Evolutionary conservation across 495 filamentous ascomycete species (phyloP).

Genomic region (Neurospora sp.): DNA sequence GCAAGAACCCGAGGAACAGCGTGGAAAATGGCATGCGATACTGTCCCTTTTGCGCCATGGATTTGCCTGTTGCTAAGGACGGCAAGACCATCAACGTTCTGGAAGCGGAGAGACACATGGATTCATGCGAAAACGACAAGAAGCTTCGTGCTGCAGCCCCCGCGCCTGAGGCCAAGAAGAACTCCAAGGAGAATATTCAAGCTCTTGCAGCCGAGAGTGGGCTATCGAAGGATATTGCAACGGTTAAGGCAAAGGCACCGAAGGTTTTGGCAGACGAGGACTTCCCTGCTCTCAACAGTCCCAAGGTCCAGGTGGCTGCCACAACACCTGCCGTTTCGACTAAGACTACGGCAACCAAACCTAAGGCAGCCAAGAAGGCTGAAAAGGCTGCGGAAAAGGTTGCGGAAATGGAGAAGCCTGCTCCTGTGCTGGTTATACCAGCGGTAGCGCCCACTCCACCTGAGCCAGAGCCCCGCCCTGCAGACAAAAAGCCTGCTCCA

Average conservation of each 20-base stretch:
- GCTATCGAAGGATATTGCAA: constrained; percentile 37
- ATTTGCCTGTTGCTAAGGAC: background rate
- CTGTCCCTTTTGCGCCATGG: background rate
- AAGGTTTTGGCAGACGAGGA: constrained; percentile 44
- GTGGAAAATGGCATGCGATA: background rate
- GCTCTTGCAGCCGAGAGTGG: constrained; percentile 33
- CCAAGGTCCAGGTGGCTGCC: constrained; percentile 18
- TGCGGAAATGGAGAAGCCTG: constrained; percentile 3
- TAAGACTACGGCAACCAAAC: constrained; percentile 18
- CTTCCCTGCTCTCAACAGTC: constrained; percentile 44
- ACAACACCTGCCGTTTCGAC: constrained; percentile 11
- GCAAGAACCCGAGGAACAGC: constrained; percentile 6
- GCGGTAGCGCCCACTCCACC: constrained; percentile 27
- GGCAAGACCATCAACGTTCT: background rate
- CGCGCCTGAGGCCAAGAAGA: constrained; percentile 32
- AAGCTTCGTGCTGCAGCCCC: constrained; percentile 4
- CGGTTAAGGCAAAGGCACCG: constrained; percentile 27
- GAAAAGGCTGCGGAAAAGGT: constrained; percentile 11
- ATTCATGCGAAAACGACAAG: background rate
- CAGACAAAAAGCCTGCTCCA: constrained; percentile 45
- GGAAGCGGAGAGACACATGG: background rate
- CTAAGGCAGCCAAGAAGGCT: constrained; percentile 13
- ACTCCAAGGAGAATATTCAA: constrained; percentile 40
- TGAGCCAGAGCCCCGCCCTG: constrained; percentile 6
- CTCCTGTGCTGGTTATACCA: constrained; percentile 10